A percentile compares a stretch with the other conserved stretches of the same genome.
Evolutionary conservation across 164 flowering plant species (phyloP).

Genomic region (Stephania cephalantha): DNA sequence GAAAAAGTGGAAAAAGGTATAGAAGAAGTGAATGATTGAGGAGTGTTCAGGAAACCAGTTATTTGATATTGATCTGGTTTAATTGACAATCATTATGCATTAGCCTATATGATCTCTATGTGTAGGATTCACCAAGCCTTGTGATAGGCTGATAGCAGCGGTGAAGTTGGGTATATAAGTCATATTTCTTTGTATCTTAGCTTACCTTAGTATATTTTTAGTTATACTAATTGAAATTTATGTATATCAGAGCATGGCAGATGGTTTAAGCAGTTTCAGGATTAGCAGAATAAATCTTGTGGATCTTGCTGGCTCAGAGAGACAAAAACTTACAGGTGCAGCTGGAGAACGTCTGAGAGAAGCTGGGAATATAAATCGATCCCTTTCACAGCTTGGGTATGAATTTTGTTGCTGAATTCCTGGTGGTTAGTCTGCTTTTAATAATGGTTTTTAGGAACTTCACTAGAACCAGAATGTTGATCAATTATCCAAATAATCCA

Average conservation of each 20-base stretch:
- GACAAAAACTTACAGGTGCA: constrained; percentile 93
- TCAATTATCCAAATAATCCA: too few species aligned
- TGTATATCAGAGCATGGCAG: constrained; percentile 46
- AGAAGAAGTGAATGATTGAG: too few species aligned
- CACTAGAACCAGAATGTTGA: too few species aligned
- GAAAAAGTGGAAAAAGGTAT: too few species aligned
- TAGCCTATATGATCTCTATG: neutral
- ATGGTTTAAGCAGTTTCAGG: constrained; percentile 78
- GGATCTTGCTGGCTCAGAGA: constrained; percentile 98
- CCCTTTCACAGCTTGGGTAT: constrained; percentile 99
- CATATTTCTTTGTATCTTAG: neutral
- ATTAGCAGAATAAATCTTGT: constrained; percentile 93
- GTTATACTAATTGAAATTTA: constrained; percentile 8
- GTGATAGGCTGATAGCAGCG: neutral
- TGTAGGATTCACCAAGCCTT: neutral
- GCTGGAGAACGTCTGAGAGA: constrained; percentile 97
- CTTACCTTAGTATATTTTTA: neutral
- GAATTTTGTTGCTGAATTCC: constrained; percentile 1
- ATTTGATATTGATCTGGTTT: neutral
- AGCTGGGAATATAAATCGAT: constrained; percentile 94
- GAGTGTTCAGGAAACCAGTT: neutral
- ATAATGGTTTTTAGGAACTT: too few species aligned
- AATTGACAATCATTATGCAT: neutral
- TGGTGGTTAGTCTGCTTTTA: neutral
- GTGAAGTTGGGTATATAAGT: neutral